Conservation (phyloP, 192 early-diverging fungal species). For the Coemansia sp. region DNA sequence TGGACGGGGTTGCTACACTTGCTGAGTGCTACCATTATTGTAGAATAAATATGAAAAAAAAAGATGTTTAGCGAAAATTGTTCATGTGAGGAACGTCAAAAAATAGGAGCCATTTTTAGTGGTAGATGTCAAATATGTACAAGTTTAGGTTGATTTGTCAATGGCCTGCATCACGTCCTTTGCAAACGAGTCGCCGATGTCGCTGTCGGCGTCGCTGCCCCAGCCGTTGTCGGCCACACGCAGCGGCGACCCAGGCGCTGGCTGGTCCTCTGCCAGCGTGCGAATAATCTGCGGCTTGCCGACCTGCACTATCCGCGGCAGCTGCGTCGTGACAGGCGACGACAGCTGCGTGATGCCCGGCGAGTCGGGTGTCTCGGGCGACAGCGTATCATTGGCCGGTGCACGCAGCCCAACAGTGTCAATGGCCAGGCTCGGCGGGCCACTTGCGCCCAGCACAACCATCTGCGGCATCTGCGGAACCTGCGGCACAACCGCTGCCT, state of each 20-base stretch:
- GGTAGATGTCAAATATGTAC: slow-evolving; percentile 4
- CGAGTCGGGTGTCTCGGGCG: slow-evolving; percentile 25
- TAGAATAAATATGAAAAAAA: neutral
- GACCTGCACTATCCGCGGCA: slow-evolving; percentile 42
- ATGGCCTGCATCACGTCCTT: slow-evolving; percentile 12
- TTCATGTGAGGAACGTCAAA: neutral
- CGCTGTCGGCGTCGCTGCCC: slow-evolving; percentile 24
- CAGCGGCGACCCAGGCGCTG: slow-evolving; percentile 22
- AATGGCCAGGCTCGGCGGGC: slow-evolving; percentile 11
- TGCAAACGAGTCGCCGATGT: slow-evolving; percentile 20
- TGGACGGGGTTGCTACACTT: neutral
- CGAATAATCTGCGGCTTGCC: slow-evolving; percentile 20
- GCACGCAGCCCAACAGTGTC: slow-evolving; percentile 10
- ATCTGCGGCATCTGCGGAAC: slow-evolving; percentile 20
- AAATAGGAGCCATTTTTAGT: neutral
- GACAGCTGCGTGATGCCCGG: slow-evolving; percentile 17
- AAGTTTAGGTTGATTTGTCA: slow-evolving; percentile 3
- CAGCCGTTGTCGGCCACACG: slow-evolving; percentile 25
- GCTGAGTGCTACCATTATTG: neutral
- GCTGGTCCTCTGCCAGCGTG: slow-evolving; percentile 8
- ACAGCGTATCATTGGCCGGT: slow-evolving; percentile 5
- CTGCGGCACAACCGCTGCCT: slow-evolving; percentile 37
- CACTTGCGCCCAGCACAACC: slow-evolving; percentile 21
- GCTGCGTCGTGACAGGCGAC: slow-evolving; percentile 20
- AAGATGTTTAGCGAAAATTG: neutral